Base-by-base conservation (phyloP, 108 stramenopile species). In the Tribonema minus region DNA sequence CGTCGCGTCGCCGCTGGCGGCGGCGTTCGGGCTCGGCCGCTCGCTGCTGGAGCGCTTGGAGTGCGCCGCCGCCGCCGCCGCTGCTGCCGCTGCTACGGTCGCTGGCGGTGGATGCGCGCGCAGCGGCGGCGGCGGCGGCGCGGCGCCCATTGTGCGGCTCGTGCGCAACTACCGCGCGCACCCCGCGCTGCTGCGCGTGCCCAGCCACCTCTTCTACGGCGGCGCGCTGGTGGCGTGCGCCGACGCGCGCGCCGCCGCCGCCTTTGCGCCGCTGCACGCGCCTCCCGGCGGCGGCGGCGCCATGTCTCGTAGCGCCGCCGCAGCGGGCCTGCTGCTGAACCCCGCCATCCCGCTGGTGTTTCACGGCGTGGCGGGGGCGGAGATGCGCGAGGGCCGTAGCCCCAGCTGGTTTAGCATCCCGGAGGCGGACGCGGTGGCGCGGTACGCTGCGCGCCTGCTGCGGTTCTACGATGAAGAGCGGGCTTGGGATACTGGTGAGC, bases 151-250 rank as follows among this genome's bases (percentile, higher is more conserved):
- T 9, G 46, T 54, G 46, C 46, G 20, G 35, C 75, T 76, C 9
- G 32, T 67, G 36, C 64, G 65, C 75, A 76, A 76, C 75, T 76
- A 76, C 46, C 75, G 75, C 9, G 33, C 75, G 23, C 75, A 76
- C 75, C 40, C 64, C 36, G 75, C 58, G 0, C 29, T 76, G 41
- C 33, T 76, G 35, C 38, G 34, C 26, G 64, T 76, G 33, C 75
- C 75, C 7, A 76, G 66, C 46, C 64, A 38, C 20, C 65, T 76
- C 38, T 76, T 76, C 28, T 76, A 76, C 75, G 58, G 58, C 29
- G 64, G 58, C 33, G 30, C 39, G n/a, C 65, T 76, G 28, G 35
- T 67, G 75, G 9, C 64, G 40, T 65, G 75, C 37, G 75, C 75
- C 4, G 36, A 65, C 5, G 36, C 3, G 61, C 5, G 3, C 5